Conservation (phyloP, 768 basidiomycete species). For the Russula brevipes region DNA sequence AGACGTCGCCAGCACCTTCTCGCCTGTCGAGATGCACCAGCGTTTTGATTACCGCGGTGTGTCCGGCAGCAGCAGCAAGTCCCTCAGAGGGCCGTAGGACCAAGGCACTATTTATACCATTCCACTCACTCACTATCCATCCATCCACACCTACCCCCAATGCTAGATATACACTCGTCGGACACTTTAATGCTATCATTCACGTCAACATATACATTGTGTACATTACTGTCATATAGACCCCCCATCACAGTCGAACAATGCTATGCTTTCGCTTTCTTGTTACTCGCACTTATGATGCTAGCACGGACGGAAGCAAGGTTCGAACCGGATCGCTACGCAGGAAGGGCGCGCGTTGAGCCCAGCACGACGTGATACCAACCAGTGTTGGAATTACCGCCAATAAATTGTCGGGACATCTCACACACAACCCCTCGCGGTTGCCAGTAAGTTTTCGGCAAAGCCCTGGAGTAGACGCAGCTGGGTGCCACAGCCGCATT, state of each 20-base stretch:
- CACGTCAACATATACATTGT: slow-evolving; percentile 1
- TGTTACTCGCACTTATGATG: not conserved
- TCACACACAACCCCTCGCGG: too few species aligned
- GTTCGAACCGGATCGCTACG: not conserved
- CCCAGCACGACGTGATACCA: too few species aligned
- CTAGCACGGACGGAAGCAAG: not conserved
- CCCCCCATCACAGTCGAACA: not conserved
- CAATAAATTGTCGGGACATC: not conserved
- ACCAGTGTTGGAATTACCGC: not conserved
- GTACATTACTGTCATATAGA: slow-evolving; percentile 9
- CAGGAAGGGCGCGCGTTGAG: not conserved
- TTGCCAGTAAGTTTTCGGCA: not conserved
- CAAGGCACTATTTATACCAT: too few species aligned
- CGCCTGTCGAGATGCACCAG: slow-evolving; percentile 16
- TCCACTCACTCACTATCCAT: not conserved
- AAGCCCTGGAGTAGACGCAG: not conserved
- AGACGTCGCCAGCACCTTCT: not conserved
- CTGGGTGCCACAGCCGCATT: not conserved
- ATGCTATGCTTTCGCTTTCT: not conserved
- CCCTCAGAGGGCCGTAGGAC: slow-evolving; percentile 2
- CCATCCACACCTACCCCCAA: not conserved
- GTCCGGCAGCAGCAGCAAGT: slow-evolving; percentile 12
- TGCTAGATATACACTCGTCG: not conserved
- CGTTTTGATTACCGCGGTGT: slow-evolving; percentile 18
- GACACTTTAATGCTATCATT: not conserved